Percentiles rank a stretch among this genome's conserved stretches.
These are phyloP conservation scores for Proliferodiscus dingleyae DNA, from an alignment of 2,329 filamentous ascomycete genomes.

Conservation along the genomic window DNA sequence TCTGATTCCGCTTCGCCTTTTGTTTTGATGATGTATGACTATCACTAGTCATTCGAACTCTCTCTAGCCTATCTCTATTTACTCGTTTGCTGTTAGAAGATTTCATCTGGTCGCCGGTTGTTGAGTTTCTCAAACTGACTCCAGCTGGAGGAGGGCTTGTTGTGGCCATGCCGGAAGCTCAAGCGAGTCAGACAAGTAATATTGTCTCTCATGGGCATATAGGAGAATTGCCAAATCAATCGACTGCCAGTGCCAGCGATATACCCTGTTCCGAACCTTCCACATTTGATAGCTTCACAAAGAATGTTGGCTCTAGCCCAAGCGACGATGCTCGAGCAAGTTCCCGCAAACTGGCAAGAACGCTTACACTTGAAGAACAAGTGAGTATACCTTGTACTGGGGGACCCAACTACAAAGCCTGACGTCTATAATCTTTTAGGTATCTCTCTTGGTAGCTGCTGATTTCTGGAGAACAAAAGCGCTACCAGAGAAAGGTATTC, in stretches of 20 bases:
- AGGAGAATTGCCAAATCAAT: constrained; percentile 21
- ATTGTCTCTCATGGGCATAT: constrained; percentile 25
- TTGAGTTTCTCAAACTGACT: no score
- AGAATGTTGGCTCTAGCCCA: constrained; percentile 14
- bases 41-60: no score
- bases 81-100: no score
- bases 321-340: constrained; percentile 17
- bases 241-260: constrained; percentile 20
- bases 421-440: constrained; percentile 33
- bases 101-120: no score
- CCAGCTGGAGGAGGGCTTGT: no score
- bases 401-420: background rate
- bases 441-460: constrained; percentile 54
- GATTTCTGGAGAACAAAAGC: constrained; percentile 64
- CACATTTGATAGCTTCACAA: constrained; percentile 22
- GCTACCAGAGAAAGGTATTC: background rate
- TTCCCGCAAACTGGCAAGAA: constrained; percentile 23
- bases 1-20: no score
- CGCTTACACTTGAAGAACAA: constrained; percentile 31
- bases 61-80: no score
- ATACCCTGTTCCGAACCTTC: constrained; percentile 28
- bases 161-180: constrained; percentile 21
- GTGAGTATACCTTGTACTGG: constrained; percentile 13
- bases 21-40: no score
- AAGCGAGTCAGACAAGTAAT: constrained; percentile 21